Evolutionary conservation across 805 yeast genomes (phyloP).

Genomic region (Candida khao-thaluensis): DNA sequence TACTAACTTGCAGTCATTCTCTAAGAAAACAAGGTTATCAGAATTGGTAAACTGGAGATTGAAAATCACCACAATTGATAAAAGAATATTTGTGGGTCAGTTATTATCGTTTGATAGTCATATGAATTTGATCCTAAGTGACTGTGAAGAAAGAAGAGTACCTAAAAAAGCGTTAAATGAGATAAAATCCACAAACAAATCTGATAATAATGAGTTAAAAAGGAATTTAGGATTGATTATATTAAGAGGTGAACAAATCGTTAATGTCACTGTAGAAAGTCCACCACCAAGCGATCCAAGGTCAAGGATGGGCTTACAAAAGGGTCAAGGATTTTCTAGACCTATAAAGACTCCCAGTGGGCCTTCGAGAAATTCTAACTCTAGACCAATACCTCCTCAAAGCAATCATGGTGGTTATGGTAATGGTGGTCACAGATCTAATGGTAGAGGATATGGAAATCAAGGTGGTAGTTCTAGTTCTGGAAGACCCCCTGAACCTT

Average conservation of each 20-base stretch:
- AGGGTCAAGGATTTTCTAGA: slow-evolving; percentile 28
- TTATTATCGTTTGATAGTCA: slow-evolving; percentile 86
- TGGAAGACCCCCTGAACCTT: not conserved
- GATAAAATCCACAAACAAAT: slow-evolving; percentile 25
- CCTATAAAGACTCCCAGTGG: slow-evolving; percentile 33
- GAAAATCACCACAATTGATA: slow-evolving; percentile 73
- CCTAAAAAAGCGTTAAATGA: slow-evolving; percentile 56
- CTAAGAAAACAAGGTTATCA: slow-evolving; percentile 47
- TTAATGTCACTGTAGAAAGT: slow-evolving; percentile 65
- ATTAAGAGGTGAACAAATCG: slow-evolving; percentile 83
- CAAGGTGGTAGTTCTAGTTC: not conserved
- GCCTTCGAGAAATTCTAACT: slow-evolving; percentile 16
- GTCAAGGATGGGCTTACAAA: slow-evolving; percentile 22
- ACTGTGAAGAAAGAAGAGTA: slow-evolving; percentile 78
- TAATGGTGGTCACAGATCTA: not conserved
- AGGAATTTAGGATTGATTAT: slow-evolving; percentile 79
- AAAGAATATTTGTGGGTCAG: slow-evolving; percentile 74
- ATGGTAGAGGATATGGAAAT: not conserved
- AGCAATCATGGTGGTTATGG: not conserved
- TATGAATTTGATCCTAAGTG: slow-evolving; percentile 81
- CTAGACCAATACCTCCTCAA: not conserved
- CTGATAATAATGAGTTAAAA: slow-evolving; percentile 43
- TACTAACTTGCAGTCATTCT: slow-evolving; percentile 17
- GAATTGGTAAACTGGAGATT: slow-evolving; percentile 74
- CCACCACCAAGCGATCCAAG: slow-evolving; percentile 51